A percentile compares a stretch with the other conserved stretches of the same genome.
These are phyloP conservation scores for Cicer chorassanicum DNA, from an alignment of 306 rosid genomes.

Conservation along the genomic window DNA sequence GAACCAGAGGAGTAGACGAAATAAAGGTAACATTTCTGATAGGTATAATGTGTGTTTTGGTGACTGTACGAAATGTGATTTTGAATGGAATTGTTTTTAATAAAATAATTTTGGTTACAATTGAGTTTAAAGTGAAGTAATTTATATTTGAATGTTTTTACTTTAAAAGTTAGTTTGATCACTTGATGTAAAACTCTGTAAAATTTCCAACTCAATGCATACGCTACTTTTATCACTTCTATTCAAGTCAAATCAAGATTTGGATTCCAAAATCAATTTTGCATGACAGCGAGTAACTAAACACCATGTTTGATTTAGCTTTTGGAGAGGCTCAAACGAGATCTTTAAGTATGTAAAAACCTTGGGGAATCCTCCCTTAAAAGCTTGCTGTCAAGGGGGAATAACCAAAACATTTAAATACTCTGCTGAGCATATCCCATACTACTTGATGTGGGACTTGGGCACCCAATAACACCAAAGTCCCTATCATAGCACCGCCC, in stretches of 20 bases:
- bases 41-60: conserved; percentile 30
- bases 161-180: conserved; percentile 6
- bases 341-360: background rate
- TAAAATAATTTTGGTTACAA: background rate
- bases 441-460: background rate
- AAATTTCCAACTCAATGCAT: background rate
- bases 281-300: conserved; percentile 6
- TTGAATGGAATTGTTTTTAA: conserved; percentile 3
- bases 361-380: background rate
- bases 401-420: background rate
- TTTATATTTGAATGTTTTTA: background rate
- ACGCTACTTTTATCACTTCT: conserved; percentile 13
- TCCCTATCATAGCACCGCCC: background rate
- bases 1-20: conserved; percentile 90
- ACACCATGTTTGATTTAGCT: background rate
- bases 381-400: background rate
- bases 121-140: background rate
- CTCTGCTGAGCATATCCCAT: background rate
- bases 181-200: background rate
- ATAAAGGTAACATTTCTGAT: conserved; percentile 69
- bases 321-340: background rate
- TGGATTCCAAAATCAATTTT: conserved; percentile 14
- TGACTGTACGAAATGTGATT: background rate
- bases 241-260: background rate
- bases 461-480: conserved; percentile 2